phyloP scores from a whole-genome alignment of 2,329 filamentous ascomycete genomes.

The Didymella sp. region DNA sequence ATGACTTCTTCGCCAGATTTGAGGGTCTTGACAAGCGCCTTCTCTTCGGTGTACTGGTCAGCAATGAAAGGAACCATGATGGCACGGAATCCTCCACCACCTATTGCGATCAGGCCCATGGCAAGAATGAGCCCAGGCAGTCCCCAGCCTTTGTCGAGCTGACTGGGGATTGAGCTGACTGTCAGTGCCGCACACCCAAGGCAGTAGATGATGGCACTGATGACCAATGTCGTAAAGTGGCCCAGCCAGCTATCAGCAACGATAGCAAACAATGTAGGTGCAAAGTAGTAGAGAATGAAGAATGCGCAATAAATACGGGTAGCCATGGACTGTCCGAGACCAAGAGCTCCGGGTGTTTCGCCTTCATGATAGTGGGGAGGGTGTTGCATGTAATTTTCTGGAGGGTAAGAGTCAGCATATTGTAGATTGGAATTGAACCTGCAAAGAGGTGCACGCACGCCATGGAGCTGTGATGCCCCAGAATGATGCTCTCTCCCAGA shows the following conservation, averaged over 20 bases:
- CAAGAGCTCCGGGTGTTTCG: constrained; percentile 46
- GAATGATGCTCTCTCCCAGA: constrained; percentile 40
- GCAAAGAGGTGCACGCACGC: too few relatives aligned
- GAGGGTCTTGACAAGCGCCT: constrained; percentile 28
- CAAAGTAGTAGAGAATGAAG: constrained; percentile 58
- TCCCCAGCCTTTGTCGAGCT: constrained; percentile 32
- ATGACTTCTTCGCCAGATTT: constrained; percentile 46
- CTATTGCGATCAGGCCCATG: constrained; percentile 50
- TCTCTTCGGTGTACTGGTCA: constrained; percentile 44
- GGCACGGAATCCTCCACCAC: constrained; percentile 49
- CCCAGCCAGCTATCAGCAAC: constrained; percentile 52
- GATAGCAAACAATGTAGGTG: constrained; percentile 47
- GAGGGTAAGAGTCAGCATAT: constrained; percentile 2
- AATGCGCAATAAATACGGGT: constrained; percentile 65
- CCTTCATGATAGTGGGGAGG: constrained; percentile 28
- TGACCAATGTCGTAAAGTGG: constrained; percentile 47
- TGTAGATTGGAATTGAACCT: constrained; percentile 4
- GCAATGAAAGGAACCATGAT: constrained; percentile 48
- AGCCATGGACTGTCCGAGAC: constrained; percentile 50
- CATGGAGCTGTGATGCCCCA: constrained; percentile 44
- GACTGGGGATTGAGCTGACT: constrained; percentile 29
- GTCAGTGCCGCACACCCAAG: constrained; percentile 33
- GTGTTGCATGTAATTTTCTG: constrained; percentile 56
- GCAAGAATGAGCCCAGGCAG: constrained; percentile 36
- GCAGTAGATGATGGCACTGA: constrained; percentile 41